Evolutionary conservation across 163 green algal species (phyloP).

Genomic region (Trebouxia gelatinosa): DNA sequence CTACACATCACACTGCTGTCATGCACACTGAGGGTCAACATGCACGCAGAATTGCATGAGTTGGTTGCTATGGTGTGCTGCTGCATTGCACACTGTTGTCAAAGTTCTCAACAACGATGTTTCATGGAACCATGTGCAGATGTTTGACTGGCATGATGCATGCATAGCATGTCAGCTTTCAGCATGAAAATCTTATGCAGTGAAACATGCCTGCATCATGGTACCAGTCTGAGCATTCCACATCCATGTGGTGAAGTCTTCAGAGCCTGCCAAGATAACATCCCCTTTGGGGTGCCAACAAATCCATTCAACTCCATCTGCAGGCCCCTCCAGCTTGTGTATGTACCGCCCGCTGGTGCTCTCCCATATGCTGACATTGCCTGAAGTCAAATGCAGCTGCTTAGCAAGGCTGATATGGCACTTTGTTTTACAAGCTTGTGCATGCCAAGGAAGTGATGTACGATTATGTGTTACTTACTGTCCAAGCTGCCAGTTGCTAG

Average conservation of each 20-base stretch:
- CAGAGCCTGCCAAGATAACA: conserved; percentile 85
- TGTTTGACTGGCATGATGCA: too few species aligned
- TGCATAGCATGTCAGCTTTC: too few species aligned
- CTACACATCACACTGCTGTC: too few species aligned
- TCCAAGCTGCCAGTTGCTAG: conserved; percentile 92
- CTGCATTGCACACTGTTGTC: too few species aligned
- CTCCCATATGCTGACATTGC: conserved; percentile 81
- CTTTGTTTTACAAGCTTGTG: not conserved
- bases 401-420: conserved; percentile 31
- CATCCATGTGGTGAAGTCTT: conserved; percentile 96
- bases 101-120: too few species aligned
- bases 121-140: too few species aligned
- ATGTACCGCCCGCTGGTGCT: conserved; percentile 42
- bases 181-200: too few species aligned
- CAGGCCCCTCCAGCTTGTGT: conserved; percentile 83
- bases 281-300: conserved; percentile 88
- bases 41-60: too few species aligned
- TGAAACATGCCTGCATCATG: conserved; percentile 91
- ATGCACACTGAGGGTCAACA: too few species aligned
- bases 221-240: conserved; percentile 83
- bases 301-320: conserved; percentile 87
- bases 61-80: too few species aligned
- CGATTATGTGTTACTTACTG: conserved; percentile 34
- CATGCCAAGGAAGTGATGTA: not conserved
- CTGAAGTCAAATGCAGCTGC: conserved; percentile 35